Conservation (phyloP, 164 flowering plant genomes). For the Magnolia changhungtana region DNA sequence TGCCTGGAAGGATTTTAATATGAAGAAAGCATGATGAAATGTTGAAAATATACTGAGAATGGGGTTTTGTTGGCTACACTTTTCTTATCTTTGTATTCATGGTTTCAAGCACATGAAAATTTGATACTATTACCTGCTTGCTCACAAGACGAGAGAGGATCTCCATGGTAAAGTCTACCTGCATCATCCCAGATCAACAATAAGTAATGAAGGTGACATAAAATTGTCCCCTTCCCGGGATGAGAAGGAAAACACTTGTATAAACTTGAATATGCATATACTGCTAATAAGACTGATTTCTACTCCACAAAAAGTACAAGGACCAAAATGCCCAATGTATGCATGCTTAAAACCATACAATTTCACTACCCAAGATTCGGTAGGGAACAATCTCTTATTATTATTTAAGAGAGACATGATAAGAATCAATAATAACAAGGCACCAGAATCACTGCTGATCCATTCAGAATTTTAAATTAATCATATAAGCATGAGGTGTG, state of each 20-base stretch:
- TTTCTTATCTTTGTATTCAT: background rate
- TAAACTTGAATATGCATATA: too few relatives aligned
- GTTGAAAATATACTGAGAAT: too few relatives aligned
- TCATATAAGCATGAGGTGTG: too few relatives aligned
- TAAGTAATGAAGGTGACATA: background rate
- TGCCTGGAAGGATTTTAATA: background rate
- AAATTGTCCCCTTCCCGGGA: background rate
- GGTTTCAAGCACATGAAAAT: background rate
- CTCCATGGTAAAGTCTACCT: conserved; percentile 91
- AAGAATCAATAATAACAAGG: too few relatives aligned
- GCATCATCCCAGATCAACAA: conserved; percentile 17
- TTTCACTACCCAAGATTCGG: background rate
- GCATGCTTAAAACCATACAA: background rate
- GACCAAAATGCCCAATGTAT: background rate
- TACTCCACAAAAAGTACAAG: background rate
- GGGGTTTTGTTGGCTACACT: too few relatives aligned
- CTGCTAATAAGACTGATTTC: background rate
- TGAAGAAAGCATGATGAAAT: background rate
- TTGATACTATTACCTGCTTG: conserved; percentile 64
- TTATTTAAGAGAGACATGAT: too few relatives aligned
- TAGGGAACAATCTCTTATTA: too few relatives aligned
- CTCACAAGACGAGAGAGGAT: conserved; percentile 90
- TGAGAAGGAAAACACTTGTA: too few relatives aligned
- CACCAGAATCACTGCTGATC: too few relatives aligned
- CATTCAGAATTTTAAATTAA: too few relatives aligned